Evolutionary conservation across 2,329 filamentous ascomycete genomes (phyloP), one percentile per base, ranked within the genome.

Genomic region (Cercospora nicotianae): DNA sequence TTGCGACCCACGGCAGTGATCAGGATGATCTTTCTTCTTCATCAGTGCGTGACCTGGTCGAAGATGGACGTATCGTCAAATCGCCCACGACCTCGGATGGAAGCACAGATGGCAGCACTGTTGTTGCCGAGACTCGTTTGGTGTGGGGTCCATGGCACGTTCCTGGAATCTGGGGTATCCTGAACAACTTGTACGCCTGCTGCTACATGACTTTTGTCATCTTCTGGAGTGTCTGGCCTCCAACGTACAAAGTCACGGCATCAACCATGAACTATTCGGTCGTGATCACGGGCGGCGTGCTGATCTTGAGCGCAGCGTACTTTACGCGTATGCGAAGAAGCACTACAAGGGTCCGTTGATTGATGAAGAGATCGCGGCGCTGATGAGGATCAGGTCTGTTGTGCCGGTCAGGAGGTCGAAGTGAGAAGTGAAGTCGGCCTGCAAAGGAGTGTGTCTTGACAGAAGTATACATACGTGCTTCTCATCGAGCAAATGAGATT

Each of bases 91-190:
- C 33, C 39, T 60, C 63, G 26, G 28, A 51, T 30, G 58, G 65
- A 23, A 61, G n/a, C 28, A 67, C 36, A 5, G 60, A 64, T 51
- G 30, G 51, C 5, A 7, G 42, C 13, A 26, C 57, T 10, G 58
- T 59, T n/a, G 62, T 67, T 36, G 16, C 67, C 12, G 67, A 68
- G 10, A 69, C 66, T 23, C 70, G 72, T 62, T 76, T 85, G 0
- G 75, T 80, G 7, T 89, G 86, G 86, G 87, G 87, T 0, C 85
- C 86, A 0, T 89, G 85, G 81, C 83, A 81, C 51, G 66, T 88
- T 0, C 83, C 83, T 0, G 85, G 85, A 3, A 72, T 80, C 0
- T 73, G 85, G 1, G 86, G 87, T 0, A 84, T 82, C 5, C 72
- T 82, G 23, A 88, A 87, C 74, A 89, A 88, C 66, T 73, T 79